Base-by-base conservation (phyloP, 495 filamentous ascomycete species). In the Penicillium goetzii region DNA sequence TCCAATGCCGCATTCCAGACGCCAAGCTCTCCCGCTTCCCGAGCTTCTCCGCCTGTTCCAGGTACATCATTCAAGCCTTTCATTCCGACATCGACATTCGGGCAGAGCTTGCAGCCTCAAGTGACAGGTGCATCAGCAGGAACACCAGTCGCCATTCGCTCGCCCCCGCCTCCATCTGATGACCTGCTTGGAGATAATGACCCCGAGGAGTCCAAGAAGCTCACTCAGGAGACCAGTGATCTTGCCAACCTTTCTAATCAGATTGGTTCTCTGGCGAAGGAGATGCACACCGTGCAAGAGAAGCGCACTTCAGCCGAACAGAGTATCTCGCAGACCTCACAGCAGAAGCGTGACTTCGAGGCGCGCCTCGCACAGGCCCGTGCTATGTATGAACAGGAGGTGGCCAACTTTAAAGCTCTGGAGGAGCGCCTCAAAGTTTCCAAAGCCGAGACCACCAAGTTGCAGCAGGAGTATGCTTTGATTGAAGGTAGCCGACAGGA, bases 161-260 rank as follows among this genome's bases (percentile, higher is more conserved):
- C 77, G 19, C 80, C 82, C 17, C 69, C 79, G 3, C 80, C 88
- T 17, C 84, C 84, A 19, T 83, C 90, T 62, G 93, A 98, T 67
- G 96, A 98, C 77, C 83, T 99, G n/a, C 85, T 98, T 11, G 95
- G 96, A 23, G 95, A 97, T 64, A 90, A 89, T 59, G 95, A 98
- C 61, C 91, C 92, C 4, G 93, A 97, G 72, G 85, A 93, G 53
- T 92, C 86, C 72, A 96, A 90, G 72, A 94, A 89, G 70, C 77
- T 98, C 51, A 93, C 88, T 0, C 88, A 86, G 61, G 95, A 99
- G 74, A 95, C 92, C 5, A 88, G 90, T 1, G 95, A 99, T 70
- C 82, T 98, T n/a, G 95, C 93, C 32, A 99, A 99, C 69, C 77
- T 99, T 58, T 97, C 93, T 7, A 98, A 97, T 73, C 94, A 98